Percentiles rank a stretch among this genome's conserved stretches.
Conservation (phyloP, 2,329 filamentous ascomycete species). For the Pochonia chlamydosporia region DNA sequence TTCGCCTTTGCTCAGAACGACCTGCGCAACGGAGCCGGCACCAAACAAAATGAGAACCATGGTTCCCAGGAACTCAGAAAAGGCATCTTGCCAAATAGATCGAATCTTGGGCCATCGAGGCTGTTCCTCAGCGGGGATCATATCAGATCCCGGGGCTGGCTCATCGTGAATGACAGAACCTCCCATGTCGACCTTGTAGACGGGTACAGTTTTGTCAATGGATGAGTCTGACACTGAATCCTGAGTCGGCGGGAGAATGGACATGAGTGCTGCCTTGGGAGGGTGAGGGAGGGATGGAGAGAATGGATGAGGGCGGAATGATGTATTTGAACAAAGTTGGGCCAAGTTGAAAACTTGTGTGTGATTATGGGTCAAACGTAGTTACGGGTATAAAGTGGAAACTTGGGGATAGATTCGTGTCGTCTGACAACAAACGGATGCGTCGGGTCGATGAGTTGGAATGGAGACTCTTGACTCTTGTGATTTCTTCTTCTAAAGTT, state of each 20-base stretch:
- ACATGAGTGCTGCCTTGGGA: constrained; percentile 19
- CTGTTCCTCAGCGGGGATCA: constrained; percentile 17
- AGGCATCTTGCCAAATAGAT: constrained; percentile 46
- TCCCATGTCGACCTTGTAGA: constrained; percentile 26
- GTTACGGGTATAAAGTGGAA: constrained; percentile 1
- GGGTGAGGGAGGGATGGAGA: not conserved
- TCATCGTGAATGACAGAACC: constrained; percentile 15
- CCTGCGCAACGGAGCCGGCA: constrained; percentile 66
- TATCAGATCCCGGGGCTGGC: constrained; percentile 13
- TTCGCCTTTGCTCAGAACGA: constrained; percentile 46
- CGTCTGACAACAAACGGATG: not conserved
- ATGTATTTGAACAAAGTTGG: not conserved
- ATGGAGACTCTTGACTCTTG: not conserved
- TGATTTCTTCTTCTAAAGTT: not conserved
- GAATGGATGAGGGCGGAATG: not conserved
- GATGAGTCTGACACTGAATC: constrained; percentile 29
- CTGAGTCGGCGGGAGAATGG: constrained; percentile 16
- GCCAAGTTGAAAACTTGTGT: not conserved
- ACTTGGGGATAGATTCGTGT: not conserved
- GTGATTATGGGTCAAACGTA: not conserved
- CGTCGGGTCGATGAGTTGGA: not conserved
- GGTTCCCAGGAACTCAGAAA: constrained; percentile 63
- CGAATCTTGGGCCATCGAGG: constrained; percentile 48
- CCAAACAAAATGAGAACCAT: constrained; percentile 66
- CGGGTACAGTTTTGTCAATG: constrained; percentile 23